Percentiles rank a stretch among this genome's conserved stretches.
Conservation (phyloP, 306 rosid genomes). For the Fagus crenata region DNA sequence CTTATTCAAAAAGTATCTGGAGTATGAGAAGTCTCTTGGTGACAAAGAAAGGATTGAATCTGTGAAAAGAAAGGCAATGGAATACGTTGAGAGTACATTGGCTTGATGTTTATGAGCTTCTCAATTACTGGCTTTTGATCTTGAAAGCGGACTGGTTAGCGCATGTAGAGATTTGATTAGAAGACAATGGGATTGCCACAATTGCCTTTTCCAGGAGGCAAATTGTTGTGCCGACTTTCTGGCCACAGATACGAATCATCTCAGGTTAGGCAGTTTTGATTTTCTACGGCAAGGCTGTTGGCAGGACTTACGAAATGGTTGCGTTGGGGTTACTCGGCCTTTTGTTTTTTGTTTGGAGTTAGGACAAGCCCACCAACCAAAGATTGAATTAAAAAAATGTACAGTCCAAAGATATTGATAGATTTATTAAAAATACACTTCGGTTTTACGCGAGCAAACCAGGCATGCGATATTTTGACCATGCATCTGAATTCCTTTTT, state of each 20-base stretch:
- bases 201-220: not conserved
- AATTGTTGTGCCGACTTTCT: not conserved
- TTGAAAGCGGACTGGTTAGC: not conserved
- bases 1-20: slow-evolving; percentile 80
- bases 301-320: no score
- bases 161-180: not conserved
- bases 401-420: not conserved
- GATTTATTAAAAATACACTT: not conserved
- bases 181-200: not conserved
- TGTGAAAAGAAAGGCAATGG: slow-evolving; percentile 81
- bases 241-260: not conserved
- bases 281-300: no score
- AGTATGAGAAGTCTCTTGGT: slow-evolving; percentile 77
- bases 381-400: not conserved
- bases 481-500: no score
- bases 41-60: slow-evolving; percentile 67
- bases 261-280: no score
- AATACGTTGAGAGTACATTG: slow-evolving; percentile 65
- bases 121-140: slow-evolving; percentile 6
- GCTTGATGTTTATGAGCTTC: slow-evolving; percentile 35
- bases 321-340: no score
- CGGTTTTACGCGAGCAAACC: no score
- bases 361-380: no score
- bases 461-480: no score
- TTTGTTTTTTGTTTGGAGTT: no score